These are phyloP conservation scores for Hansenula lynferdii DNA, from an alignment of 1,139 yeast genomes.

Conservation along the genomic window DNA sequence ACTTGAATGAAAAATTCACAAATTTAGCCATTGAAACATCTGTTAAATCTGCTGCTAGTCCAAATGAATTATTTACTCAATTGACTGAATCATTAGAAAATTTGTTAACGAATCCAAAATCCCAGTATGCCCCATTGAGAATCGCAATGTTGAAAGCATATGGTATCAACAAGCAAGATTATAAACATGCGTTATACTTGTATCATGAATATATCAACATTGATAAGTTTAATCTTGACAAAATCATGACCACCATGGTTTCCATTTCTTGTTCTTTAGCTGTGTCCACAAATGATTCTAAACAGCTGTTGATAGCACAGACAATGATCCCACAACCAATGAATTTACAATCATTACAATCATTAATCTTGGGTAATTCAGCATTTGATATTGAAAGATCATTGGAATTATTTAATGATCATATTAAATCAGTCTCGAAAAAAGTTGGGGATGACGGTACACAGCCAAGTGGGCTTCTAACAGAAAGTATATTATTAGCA, in stretches of 20 bases:
- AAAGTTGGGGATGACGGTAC: constrained; percentile 29
- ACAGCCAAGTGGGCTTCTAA: constrained; percentile 43
- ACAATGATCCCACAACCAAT: constrained; percentile 36
- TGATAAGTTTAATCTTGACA: constrained; percentile 34
- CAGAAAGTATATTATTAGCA: constrained; percentile 49
- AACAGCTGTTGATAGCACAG: constrained; percentile 38
- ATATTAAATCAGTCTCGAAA: constrained; percentile 32
- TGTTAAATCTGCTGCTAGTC: no score
- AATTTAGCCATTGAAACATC: neutral
- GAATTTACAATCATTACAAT: constrained; percentile 34
- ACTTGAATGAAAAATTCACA: neutral
- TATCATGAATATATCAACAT: constrained; percentile 43
- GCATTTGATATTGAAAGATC: constrained; percentile 41
- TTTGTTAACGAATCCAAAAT: neutral
- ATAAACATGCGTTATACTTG: constrained; percentile 35
- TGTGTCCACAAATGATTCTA: constrained; percentile 29
- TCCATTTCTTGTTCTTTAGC: constrained; percentile 39
- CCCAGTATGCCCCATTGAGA: constrained; percentile 6
- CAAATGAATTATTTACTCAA: constrained; percentile 1
- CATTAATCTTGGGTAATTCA: constrained; percentile 42
- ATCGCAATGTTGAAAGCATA: constrained; percentile 27
- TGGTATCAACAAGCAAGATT: constrained; percentile 36
- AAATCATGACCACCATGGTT: constrained; percentile 30
- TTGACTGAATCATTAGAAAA: constrained; percentile 4
- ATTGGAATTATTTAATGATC: constrained; percentile 47